A percentile compares a stretch with the other conserved stretches of the same genome.
Evolutionary conservation across 352 stramenopile species (phyloP).

Genomic region (Globisporangium viniferum): DNA sequence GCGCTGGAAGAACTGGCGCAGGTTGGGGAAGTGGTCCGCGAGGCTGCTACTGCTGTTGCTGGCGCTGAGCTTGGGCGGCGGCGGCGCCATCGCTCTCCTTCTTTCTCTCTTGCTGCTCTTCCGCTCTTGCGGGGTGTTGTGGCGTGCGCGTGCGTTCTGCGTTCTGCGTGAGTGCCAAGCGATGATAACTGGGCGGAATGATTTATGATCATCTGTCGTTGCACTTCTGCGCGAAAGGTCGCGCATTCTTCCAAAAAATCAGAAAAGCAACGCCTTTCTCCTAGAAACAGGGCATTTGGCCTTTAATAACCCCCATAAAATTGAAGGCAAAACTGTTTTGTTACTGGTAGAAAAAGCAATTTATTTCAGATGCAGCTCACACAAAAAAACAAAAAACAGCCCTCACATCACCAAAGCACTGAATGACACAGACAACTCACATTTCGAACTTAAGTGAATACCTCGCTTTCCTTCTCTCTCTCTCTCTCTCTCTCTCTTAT

Average conservation of each 20-base stretch:
- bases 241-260: too few relatives aligned
- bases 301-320: too few relatives aligned
- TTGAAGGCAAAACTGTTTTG: too few relatives aligned
- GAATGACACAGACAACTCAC: not conserved
- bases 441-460: not conserved
- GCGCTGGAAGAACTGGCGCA: slow-evolving; percentile 34
- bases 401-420: too few relatives aligned
- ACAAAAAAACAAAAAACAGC: not conserved
- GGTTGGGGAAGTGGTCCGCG: slow-evolving; percentile 14
- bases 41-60: slow-evolving; percentile 18
- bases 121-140: not conserved
- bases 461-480: not conserved
- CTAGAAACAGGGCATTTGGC: too few relatives aligned
- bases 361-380: not conserved
- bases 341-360: too few relatives aligned
- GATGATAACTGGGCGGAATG: too few relatives aligned
- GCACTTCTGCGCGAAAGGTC: too few relatives aligned
- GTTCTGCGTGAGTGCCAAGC: too few relatives aligned
- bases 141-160: too few relatives aligned
- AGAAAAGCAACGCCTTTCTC: too few relatives aligned
- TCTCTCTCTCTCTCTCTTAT: not conserved
- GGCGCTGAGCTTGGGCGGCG: slow-evolving; percentile 13
- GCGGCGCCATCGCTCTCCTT: not conserved
- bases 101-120: not conserved
- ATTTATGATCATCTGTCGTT: too few relatives aligned